These are phyloP conservation scores for Colletotrichum sansevieriae DNA, from an alignment of 2,329 filamentous ascomycete genomes.

Conservation along the genomic window DNA sequence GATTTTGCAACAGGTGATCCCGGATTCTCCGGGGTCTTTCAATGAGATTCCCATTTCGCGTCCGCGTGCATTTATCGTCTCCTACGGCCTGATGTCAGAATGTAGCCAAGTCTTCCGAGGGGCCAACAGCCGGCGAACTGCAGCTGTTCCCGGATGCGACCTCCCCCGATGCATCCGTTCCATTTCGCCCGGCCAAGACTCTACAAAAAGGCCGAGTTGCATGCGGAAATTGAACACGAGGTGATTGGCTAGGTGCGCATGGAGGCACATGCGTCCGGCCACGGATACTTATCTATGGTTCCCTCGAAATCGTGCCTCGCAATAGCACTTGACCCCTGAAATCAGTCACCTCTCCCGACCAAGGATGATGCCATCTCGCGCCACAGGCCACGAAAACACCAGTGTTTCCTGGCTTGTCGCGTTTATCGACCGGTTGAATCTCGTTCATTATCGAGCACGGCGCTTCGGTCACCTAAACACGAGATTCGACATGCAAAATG, in stretches of 20 bases:
- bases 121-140: background rate
- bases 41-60: background rate
- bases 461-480: constrained; percentile 5
- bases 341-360: background rate
- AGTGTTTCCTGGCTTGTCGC: background rate
- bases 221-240: constrained; percentile 19
- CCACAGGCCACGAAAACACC: background rate
- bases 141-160: background rate
- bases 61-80: rapidly evolving
- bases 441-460: background rate
- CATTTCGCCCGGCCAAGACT: constrained; percentile 4
- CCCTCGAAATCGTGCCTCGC: too few relatives aligned
- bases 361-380: constrained; percentile 25
- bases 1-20: too few relatives aligned
- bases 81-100: background rate
- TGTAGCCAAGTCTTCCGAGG: background rate
- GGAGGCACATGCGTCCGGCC: constrained; percentile 15
- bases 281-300: constrained; percentile 2
- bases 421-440: background rate
- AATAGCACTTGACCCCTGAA: too few relatives aligned
- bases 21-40: background rate
- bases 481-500: constrained; percentile 5
- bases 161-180: constrained; percentile 21
- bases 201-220: background rate
- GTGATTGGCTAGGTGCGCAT: constrained; percentile 10